Evolutionary conservation across 441 rosid species (phyloP).

Genomic region (Iberis amara): DNA sequence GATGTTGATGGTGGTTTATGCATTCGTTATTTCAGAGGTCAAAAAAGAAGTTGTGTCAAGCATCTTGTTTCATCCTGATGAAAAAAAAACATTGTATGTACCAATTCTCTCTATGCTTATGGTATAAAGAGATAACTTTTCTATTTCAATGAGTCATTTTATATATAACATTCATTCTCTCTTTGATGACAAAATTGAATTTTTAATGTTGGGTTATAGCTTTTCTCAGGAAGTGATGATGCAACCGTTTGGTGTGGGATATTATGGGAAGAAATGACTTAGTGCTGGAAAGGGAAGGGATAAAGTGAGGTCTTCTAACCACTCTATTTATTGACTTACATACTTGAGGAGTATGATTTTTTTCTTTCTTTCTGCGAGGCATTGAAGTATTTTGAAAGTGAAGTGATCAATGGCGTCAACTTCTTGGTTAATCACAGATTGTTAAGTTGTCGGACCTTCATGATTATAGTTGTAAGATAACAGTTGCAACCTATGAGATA

Average conservation of each 20-base stretch:
- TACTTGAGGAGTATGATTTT: constrained; percentile 16
- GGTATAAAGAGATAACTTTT: background rate
- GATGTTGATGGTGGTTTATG: too few relatives aligned
- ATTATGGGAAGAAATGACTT: constrained; percentile 68
- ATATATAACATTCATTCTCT: background rate
- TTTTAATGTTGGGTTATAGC: constrained; percentile 36
- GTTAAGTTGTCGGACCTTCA: constrained; percentile 90
- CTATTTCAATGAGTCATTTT: background rate
- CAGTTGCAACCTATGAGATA: constrained; percentile 75
- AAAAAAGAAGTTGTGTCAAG: constrained; percentile 5
- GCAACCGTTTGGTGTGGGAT: constrained; percentile 76
- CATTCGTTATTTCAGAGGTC: too few relatives aligned
- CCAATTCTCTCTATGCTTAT: background rate
- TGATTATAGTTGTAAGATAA: constrained; percentile 63
- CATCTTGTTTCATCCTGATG: constrained; percentile 67
- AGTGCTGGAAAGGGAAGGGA: constrained; percentile 67
- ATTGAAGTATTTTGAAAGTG: background rate
- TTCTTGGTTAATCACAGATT: constrained; percentile 47
- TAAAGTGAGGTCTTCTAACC: constrained; percentile 44
- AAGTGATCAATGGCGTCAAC: constrained; percentile 5
- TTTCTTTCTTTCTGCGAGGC: constrained; percentile 1
- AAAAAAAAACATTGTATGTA: constrained; percentile 58
- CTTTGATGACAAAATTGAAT: background rate
- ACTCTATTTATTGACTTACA: constrained; percentile 11
- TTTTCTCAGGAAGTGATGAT: constrained; percentile 80